These are phyloP conservation scores for Podaxis rugospora DNA, from an alignment of 768 basidiomycete species.

Conservation along the genomic window DNA sequence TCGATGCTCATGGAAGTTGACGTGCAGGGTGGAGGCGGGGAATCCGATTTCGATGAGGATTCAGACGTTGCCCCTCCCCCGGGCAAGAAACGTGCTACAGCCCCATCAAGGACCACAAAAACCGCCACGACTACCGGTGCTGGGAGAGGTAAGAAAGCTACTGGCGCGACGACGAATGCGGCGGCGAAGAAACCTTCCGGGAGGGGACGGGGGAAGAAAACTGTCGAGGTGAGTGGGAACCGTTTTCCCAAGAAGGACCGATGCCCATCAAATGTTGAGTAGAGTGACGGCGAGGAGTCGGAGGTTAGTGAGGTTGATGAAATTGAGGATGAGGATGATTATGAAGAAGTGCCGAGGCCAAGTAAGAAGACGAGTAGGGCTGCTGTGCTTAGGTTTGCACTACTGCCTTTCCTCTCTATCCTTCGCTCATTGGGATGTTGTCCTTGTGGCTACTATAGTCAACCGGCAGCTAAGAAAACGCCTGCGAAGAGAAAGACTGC, in stretches of 20 bases:
- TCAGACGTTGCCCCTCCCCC: conserved; percentile 39
- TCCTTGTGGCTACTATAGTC: conserved; percentile 16
- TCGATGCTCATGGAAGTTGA: conserved; percentile 81
- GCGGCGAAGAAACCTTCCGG: conserved; percentile 36
- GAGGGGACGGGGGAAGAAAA: conserved; percentile 54
- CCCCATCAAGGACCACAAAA: conserved; percentile 19
- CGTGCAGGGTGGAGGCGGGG: conserved; percentile 31
- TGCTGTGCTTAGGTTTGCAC: conserved; percentile 55
- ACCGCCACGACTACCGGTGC: conserved; percentile 32
- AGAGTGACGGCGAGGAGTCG: conserved; percentile 10
- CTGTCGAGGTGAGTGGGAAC: conserved; percentile 22
- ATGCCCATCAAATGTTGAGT: not conserved
- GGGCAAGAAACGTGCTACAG: conserved; percentile 38
- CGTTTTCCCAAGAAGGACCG: not conserved
- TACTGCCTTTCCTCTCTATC: not conserved
- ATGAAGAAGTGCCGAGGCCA: conserved; percentile 40
- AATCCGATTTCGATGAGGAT: conserved; percentile 51
- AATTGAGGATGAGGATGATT: conserved; percentile 37
- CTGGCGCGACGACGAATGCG: conserved; percentile 30
- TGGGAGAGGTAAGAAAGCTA: conserved; percentile 21
- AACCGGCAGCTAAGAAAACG: conserved; percentile 37
- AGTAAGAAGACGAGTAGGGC: conserved; percentile 59
- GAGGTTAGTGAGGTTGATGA: conserved; percentile 50
- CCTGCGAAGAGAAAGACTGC: conserved; percentile 51
- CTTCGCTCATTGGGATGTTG: not conserved